A percentile compares a stretch with the other conserved stretches of the same genome.
These are phyloP conservation scores for Metarhizium humberi DNA, from an alignment of 2,329 filamentous ascomycete species.

Conservation along the genomic window DNA sequence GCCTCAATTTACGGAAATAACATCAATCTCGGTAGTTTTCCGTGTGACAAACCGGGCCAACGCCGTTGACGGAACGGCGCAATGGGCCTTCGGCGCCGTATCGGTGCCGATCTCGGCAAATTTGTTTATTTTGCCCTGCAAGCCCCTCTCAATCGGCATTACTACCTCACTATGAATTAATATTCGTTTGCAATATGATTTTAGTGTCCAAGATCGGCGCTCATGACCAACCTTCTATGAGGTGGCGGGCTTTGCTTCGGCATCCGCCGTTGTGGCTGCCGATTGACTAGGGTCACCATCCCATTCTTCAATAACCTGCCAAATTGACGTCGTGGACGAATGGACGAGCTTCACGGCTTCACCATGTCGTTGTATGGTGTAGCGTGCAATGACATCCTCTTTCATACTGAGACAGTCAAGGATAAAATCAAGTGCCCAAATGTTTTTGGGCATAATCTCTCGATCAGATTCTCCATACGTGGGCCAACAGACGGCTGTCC, in stretches of 20 bases:
- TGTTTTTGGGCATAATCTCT: too few species aligned
- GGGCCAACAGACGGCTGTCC: neutral
- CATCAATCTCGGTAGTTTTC: neutral
- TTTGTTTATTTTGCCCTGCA: neutral
- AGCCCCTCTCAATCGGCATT: neutral
- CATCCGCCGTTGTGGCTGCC: neutral
- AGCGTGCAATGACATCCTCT: too few species aligned
- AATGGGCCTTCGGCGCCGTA: conserved; percentile 6
- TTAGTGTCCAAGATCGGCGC: neutral
- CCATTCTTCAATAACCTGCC: neutral
- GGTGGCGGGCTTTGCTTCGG: neutral
- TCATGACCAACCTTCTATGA: neutral
- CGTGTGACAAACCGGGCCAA: neutral
- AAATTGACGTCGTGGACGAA: neutral
- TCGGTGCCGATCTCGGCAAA: conserved; percentile 17
- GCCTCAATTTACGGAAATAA: neutral
- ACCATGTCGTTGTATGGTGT: neutral
- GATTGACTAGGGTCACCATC: neutral
- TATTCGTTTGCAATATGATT: neutral
- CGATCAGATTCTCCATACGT: too few species aligned
- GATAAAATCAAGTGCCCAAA: too few species aligned
- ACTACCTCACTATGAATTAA: neutral
- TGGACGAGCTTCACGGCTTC: neutral
- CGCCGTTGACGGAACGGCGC: neutral
- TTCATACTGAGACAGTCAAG: too few species aligned